Conservation (phyloP, 2,329 filamentous ascomycete species). For the Paraphoma chrysanthemicola region DNA sequence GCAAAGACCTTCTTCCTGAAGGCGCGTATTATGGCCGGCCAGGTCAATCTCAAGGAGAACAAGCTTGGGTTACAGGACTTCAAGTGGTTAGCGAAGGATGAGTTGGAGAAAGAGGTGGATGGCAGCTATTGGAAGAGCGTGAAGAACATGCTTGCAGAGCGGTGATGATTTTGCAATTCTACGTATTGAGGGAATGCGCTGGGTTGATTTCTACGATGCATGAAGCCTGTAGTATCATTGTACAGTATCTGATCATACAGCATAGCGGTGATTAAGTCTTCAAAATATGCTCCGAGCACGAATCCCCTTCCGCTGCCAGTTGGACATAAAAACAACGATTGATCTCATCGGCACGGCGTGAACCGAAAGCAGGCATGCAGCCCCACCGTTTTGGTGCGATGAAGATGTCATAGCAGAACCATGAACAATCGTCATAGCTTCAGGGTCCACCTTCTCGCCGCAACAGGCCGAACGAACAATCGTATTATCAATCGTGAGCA, state of each 20-base stretch:
- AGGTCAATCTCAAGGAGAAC: slow-evolving; percentile 79
- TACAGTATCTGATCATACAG: neutral
- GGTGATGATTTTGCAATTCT: slow-evolving; percentile 56
- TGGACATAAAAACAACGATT: neutral
- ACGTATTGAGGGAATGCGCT: neutral
- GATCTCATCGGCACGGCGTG: neutral
- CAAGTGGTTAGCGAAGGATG: slow-evolving; percentile 90
- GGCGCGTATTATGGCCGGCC: slow-evolving; percentile 95
- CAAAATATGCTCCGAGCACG: neutral
- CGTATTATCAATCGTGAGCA: neutral
- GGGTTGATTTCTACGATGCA: neutral
- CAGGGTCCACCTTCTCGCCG: neutral
- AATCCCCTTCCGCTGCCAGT: neutral
- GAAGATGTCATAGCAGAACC: neutral
- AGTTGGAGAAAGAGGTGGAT: slow-evolving; percentile 73
- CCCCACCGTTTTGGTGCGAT: neutral
- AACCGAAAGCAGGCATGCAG: neutral
- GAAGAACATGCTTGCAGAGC: slow-evolving; percentile 82
- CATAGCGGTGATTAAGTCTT: neutral
- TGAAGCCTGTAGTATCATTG: neutral
- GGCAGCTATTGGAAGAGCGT: slow-evolving; percentile 75
- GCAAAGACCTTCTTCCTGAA: slow-evolving; percentile 97
- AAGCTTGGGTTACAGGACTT: slow-evolving; percentile 79
- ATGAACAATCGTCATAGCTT: neutral
- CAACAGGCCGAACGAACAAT: neutral